Conservation (phyloP, 441 rosid genomes). For the Populus hybrid region DNA sequence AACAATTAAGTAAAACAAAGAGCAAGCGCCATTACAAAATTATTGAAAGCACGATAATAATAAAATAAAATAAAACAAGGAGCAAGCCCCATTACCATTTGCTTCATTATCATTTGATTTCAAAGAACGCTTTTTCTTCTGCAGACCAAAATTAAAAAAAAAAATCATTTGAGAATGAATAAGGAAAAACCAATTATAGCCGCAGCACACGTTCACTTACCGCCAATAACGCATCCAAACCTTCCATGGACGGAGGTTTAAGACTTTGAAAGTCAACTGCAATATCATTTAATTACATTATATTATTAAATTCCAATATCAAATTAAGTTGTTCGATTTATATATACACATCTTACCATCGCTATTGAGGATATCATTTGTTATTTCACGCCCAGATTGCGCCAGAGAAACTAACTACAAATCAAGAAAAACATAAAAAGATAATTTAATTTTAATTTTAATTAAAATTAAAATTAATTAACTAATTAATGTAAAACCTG, state of each 20-base stretch:
- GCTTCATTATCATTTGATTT: conserved; percentile 42
- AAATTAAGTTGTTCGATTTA: not conserved
- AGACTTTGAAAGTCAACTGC: conserved; percentile 65
- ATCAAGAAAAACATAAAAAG: conserved; percentile 7
- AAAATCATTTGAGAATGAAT: not conserved
- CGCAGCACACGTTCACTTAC: conserved; percentile 36
- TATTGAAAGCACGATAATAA: too few species aligned
- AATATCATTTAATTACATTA: conserved; percentile 3
- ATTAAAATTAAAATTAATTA: not conserved
- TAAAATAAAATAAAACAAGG: too few species aligned
- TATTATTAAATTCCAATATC: not conserved
- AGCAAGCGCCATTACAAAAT: not conserved
- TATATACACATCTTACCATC: conserved; percentile 34
- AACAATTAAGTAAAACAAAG: not conserved
- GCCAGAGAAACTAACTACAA: conserved; percentile 73
- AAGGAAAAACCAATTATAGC: not conserved
- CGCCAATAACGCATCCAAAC: conserved; percentile 54
- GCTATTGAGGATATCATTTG: conserved; percentile 49
- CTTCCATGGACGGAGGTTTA: conserved; percentile 74
- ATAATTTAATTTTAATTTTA: not conserved
- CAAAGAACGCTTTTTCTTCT: conserved; percentile 58
- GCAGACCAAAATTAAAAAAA: conserved; percentile 17
- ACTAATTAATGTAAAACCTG: conserved; percentile 42
- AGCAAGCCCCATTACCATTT: conserved; percentile 46
- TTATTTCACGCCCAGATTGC: conserved; percentile 69